A percentile compares a stretch with the other conserved stretches of the same genome.
Conservation (phyloP, 345 rosid genomes). For the Euclidium syriacum region DNA sequence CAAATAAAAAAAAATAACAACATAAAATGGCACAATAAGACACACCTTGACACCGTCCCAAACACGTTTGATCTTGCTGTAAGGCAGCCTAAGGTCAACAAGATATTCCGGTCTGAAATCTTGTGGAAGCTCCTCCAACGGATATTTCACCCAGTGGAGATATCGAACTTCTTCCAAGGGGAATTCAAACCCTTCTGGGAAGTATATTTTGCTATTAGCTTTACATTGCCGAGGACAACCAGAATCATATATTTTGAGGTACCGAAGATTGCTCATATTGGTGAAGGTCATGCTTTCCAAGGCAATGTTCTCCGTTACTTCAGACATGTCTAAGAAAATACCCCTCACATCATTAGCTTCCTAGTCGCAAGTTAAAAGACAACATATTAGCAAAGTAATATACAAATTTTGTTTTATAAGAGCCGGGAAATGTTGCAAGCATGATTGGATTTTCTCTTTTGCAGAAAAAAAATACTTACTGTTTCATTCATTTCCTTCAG, state of each 20-base stretch:
- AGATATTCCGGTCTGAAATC: slow-evolving; percentile 2
- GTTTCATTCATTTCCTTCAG: background rate
- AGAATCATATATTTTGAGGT: slow-evolving; percentile 20
- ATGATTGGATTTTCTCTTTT: background rate
- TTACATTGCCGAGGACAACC: background rate
- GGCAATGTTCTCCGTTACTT: background rate
- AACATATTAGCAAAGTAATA: background rate
- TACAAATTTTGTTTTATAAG: background rate
- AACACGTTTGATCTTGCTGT: slow-evolving; percentile 5
- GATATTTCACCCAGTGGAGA: slow-evolving; percentile 18
- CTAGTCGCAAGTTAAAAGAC: background rate
- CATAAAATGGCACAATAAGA: background rate
- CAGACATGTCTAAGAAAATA: background rate
- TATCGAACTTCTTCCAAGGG: slow-evolving; percentile 9
- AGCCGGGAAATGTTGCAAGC: background rate
- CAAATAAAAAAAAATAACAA: background rate
- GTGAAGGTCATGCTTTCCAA: background rate
- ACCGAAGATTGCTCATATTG: slow-evolving; percentile 11
- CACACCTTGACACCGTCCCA: slow-evolving; percentile 17
- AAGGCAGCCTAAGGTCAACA: slow-evolving; percentile 15
- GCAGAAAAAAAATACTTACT: background rate
- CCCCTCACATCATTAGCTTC: background rate
- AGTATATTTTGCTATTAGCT: background rate
- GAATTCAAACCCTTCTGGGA: background rate
- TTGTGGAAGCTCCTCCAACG: slow-evolving; percentile 17